Conservation (phyloP, 2,329 filamentous ascomycete genomes). For the Colletotrichum caudatum region DNA sequence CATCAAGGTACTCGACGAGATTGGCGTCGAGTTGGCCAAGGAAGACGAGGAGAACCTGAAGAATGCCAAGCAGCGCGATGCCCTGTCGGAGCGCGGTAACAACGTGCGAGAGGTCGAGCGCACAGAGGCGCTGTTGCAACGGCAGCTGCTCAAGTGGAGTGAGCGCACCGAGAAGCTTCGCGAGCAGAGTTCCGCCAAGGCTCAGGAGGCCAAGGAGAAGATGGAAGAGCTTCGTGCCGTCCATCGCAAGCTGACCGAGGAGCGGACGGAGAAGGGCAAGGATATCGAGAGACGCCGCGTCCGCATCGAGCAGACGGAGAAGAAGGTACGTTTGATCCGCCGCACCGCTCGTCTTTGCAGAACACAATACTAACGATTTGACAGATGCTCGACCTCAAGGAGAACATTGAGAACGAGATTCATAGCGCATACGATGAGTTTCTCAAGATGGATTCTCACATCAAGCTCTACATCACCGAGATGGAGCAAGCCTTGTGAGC, state of each 20-base stretch:
- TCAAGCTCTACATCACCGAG: conserved; percentile 97
- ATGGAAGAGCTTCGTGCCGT: conserved; percentile 90
- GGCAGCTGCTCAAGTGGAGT: conserved; percentile 87
- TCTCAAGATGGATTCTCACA: conserved; percentile 96
- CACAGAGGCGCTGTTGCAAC: conserved; percentile 83
- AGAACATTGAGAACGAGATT: conserved; percentile 96
- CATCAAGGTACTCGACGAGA: conserved; percentile 90
- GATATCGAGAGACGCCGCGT: conserved; percentile 93
- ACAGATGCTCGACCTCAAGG: conserved; percentile 96
- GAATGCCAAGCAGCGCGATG: conserved; percentile 85
- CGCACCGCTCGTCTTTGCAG: neutral
- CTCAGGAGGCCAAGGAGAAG: conserved; percentile 81
- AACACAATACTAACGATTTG: conserved; percentile 37
- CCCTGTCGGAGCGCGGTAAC: conserved; percentile 87
- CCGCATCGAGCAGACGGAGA: conserved; percentile 98
- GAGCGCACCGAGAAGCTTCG: conserved; percentile 88
- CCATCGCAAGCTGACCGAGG: conserved; percentile 84
- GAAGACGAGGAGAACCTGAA: conserved; percentile 91
- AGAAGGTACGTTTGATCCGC: conserved; percentile 76
- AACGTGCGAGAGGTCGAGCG: conserved; percentile 93
- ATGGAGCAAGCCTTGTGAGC: conserved; percentile 87
- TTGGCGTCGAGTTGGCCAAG: conserved; percentile 84
- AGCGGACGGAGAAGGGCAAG: conserved; percentile 85
- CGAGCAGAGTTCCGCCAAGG: conserved; percentile 83
- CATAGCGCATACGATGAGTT: conserved; percentile 93